Percentiles rank a stretch among this genome's conserved stretches.
phyloP scores from a whole-genome alignment of 306 rosid species.

The Carpinus fangiana region DNA sequence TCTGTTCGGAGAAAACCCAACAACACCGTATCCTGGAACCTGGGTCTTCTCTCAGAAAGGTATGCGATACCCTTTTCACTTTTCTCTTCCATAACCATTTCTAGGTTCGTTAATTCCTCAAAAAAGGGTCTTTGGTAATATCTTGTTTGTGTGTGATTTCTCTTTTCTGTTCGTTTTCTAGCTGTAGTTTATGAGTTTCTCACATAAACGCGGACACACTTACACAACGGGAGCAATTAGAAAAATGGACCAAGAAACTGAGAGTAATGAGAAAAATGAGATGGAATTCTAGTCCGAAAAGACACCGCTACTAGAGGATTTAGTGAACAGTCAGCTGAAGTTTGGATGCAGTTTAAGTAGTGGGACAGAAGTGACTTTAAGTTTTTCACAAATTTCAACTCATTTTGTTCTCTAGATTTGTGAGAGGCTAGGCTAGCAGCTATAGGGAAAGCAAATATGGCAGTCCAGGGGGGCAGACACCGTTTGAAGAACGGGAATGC shows the following conservation, averaged over 20 bases:
- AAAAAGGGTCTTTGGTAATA: constrained; percentile 1
- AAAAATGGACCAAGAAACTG: neutral
- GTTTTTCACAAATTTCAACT: constrained; percentile 12
- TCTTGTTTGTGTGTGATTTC: neutral
- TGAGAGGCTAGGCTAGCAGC: neutral
- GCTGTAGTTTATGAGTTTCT: neutral
- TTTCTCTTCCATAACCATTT: neutral
- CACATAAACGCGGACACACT: neutral
- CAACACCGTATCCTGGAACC: constrained; percentile 36
- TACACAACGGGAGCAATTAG: neutral
- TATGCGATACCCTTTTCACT: constrained; percentile 19
- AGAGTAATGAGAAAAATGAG: constrained; percentile 4
- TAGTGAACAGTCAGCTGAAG: constrained; percentile 9
- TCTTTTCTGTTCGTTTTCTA: neutral
- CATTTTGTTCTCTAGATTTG: neutral
- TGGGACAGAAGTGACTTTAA: neutral
- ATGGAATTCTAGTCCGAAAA: neutral
- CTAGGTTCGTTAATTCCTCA: constrained; percentile 2
- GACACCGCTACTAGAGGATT: neutral
- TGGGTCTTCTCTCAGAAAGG: constrained; percentile 55
- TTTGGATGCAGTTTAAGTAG: neutral
- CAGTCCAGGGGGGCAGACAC: neutral
- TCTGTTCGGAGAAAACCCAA: constrained; percentile 42
- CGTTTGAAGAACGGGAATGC: neutral
- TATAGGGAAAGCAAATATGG: neutral